Evolutionary conservation across 768 basidiomycete species (phyloP).

Genomic region (Tricholomella constricta): DNA sequence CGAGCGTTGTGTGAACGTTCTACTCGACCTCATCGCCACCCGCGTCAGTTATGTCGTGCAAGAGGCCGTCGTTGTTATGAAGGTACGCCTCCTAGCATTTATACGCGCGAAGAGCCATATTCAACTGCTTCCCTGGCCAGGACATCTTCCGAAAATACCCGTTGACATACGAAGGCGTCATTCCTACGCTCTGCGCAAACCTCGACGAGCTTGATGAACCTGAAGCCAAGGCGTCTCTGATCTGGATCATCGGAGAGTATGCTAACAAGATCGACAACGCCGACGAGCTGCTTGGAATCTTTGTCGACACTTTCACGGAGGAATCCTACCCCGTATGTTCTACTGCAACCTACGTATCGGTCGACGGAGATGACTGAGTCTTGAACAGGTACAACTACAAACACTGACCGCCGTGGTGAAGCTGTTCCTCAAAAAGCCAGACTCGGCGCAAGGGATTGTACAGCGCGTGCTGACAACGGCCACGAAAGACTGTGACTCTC

Average conservation of each 20-base stretch:
- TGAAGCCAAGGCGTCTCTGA: conserved; percentile 95
- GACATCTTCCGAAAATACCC: conserved; percentile 99
- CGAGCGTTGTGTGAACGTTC: conserved; percentile 91
- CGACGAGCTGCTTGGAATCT: conserved; percentile 85
- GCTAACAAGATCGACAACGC: conserved; percentile 98
- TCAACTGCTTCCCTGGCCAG: conserved; percentile 39
- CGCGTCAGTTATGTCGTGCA: conserved; percentile 97
- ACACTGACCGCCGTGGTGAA: conserved; percentile 96
- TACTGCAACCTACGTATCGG: neutral
- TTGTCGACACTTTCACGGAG: conserved; percentile 91
- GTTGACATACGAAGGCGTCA: conserved; percentile 93
- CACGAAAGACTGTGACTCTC: conserved; percentile 95
- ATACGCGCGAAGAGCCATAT: neutral
- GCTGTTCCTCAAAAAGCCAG: conserved; percentile 93
- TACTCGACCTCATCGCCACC: conserved; percentile 90
- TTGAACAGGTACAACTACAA: conserved; percentile 65
- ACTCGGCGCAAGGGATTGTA: conserved; percentile 88
- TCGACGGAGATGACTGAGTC: conserved; percentile 5
- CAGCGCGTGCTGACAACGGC: conserved; percentile 92
- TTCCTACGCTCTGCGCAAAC: conserved; percentile 91
- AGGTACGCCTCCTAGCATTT: conserved; percentile 50
- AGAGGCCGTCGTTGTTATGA: conserved; percentile 98
- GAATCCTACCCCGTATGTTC: conserved; percentile 83
- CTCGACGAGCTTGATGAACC: conserved; percentile 97
- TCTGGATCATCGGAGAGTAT: conserved; percentile 99